Evolutionary conservation across 495 filamentous ascomycete species (phyloP).

Genomic region (Talaromyces adpressus): DNA sequence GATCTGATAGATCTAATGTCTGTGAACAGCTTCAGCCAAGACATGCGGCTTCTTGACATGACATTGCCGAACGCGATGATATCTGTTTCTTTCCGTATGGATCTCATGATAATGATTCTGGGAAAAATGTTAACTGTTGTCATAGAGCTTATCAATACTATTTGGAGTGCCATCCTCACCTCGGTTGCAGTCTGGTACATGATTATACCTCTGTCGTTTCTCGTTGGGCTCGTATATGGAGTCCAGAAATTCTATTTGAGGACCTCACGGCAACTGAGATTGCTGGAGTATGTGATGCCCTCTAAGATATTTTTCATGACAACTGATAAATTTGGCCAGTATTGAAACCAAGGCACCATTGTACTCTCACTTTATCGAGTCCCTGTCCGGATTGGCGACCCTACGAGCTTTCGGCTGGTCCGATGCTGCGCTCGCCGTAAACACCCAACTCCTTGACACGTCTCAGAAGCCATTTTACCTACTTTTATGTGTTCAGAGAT

Average conservation of each 20-base stretch:
- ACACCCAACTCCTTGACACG: constrained; percentile 20
- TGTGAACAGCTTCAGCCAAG: constrained; percentile 39
- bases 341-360: constrained; percentile 38
- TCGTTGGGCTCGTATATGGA: constrained; percentile 38
- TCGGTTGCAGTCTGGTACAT: constrained; percentile 35
- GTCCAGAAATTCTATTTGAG: constrained; percentile 18
- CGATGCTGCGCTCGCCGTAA: constrained; percentile 3
- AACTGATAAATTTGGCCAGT: constrained; percentile 30
- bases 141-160: constrained; percentile 4
- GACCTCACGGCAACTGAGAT: not conserved
- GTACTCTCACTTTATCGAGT: constrained; percentile 36
- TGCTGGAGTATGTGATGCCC: no score
- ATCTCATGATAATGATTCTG: no score
- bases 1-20: not conserved
- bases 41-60: constrained; percentile 41
- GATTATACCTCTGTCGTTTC: constrained; percentile 42
- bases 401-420: constrained; percentile 36
- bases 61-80: constrained; percentile 20
- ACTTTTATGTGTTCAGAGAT: constrained; percentile 34
- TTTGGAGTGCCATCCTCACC: constrained; percentile 9
- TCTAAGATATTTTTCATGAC: not conserved
- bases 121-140: not conserved
- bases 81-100: not conserved
- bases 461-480: constrained; percentile 36
- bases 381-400: constrained; percentile 28